Conservation (phyloP, 176 grass and related monocot species). For the Phoenix roebelenii region DNA sequence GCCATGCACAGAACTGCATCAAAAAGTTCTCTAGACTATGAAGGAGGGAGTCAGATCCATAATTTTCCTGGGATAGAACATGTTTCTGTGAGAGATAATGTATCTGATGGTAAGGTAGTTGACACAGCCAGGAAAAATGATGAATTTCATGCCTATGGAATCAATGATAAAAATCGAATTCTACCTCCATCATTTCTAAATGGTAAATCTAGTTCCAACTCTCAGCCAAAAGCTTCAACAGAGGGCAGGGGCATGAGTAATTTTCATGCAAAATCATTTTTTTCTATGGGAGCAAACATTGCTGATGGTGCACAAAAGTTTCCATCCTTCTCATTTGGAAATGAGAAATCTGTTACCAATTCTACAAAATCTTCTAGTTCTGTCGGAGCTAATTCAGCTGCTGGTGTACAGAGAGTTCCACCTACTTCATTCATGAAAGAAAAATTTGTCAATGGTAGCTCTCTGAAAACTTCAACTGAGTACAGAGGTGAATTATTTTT, state of each 20-base stretch:
- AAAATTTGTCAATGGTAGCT: not conserved
- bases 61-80: not conserved
- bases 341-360: slow-evolving; percentile 10
- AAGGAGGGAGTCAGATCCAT: too few relatives aligned
- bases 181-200: slow-evolving; percentile 9
- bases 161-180: not conserved
- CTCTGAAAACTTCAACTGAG: slow-evolving; percentile 1
- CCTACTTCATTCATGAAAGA: slow-evolving; percentile 13
- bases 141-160: slow-evolving; percentile 1
- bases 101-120: not conserved
- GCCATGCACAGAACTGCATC: slow-evolving; percentile 21
- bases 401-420: slow-evolving; percentile 1
- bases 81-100: slow-evolving; percentile 7
- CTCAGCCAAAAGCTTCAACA: not conserved
- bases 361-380: not conserved
- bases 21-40: slow-evolving; percentile 1
- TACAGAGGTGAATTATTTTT: not conserved
- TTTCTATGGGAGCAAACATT: not conserved
- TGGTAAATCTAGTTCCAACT: not conserved
- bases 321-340: slow-evolving; percentile 3
- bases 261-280: slow-evolving; percentile 24
- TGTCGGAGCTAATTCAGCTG: slow-evolving; percentile 1
- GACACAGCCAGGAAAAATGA: not conserved
- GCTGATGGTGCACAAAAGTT: slow-evolving; percentile 6
- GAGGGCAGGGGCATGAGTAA: not conserved